Conservation (phyloP, 331 rosid species). For the Malus hybrid region DNA sequence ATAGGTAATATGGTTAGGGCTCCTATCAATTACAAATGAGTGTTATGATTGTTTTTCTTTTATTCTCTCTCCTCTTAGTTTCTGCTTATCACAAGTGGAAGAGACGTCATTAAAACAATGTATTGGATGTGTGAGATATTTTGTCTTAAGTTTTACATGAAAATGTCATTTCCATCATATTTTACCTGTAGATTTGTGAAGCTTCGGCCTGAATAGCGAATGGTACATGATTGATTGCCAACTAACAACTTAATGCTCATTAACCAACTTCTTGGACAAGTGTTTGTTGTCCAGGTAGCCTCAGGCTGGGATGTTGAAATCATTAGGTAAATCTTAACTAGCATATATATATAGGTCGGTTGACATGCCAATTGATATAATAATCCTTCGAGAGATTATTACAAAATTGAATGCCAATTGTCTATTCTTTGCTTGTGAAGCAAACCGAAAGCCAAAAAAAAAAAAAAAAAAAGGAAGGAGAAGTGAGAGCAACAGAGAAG, state of each 20-base stretch:
- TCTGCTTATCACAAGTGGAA: neutral
- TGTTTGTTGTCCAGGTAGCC: conserved; percentile 21
- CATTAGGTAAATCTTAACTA: conserved; percentile 14
- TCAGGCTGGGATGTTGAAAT: conserved; percentile 25
- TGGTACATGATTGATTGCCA: conserved; percentile 16
- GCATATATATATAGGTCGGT: neutral
- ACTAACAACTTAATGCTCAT: conserved; percentile 16
- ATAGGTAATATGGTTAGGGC: too few relatives aligned
- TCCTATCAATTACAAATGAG: neutral
- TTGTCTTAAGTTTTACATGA: neutral
- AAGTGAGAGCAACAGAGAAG: conserved; percentile 16
- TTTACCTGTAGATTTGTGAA: conserved; percentile 10
- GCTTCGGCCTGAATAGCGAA: conserved; percentile 5
- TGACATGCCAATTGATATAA: neutral
- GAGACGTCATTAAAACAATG: neutral
- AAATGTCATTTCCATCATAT: conserved; percentile 4
- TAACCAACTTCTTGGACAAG: conserved; percentile 6
- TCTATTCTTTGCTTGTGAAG: conserved; percentile 66
- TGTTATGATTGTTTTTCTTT: neutral
- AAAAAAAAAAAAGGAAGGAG: conserved; percentile 8
- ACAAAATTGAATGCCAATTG: conserved; percentile 21
- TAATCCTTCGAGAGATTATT: neutral
- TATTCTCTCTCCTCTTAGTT: neutral
- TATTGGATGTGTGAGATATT: too few relatives aligned
- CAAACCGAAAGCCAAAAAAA: conserved; percentile 30